phyloP scores from a whole-genome alignment of 768 basidiomycete species.

The Phaeolepiota aurea region DNA sequence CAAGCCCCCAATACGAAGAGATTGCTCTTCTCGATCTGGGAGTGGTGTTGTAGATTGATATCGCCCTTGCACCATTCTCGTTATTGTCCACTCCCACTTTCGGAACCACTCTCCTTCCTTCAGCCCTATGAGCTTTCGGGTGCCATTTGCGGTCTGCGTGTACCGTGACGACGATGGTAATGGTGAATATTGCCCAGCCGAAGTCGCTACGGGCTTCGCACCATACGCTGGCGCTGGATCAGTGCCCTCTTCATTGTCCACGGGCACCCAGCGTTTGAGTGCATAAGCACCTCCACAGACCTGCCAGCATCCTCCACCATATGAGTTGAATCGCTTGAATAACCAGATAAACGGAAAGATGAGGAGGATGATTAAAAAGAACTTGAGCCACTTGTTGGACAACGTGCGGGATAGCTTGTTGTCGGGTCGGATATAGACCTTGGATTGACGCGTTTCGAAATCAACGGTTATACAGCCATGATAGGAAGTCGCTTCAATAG shows the following conservation, averaged over 20 bases:
- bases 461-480: constrained; percentile 38
- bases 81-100: constrained; percentile 66
- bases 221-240: constrained; percentile 8
- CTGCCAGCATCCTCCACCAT: constrained; percentile 68
- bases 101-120: constrained; percentile 76
- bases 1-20: constrained; percentile 4
- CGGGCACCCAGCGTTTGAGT: constrained; percentile 43
- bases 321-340: constrained; percentile 57
- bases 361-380: constrained; percentile 58
- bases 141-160: constrained; percentile 23
- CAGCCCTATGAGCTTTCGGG: constrained; percentile 42
- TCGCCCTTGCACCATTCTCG: constrained; percentile 41
- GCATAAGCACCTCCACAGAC: constrained; percentile 73
- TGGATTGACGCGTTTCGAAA: constrained; percentile 36
- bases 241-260: constrained; percentile 12
- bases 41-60: constrained; percentile 31
- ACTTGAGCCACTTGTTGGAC: constrained; percentile 63
- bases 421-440: constrained; percentile 59
- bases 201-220: background rate
- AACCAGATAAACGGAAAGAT: constrained; percentile 81
- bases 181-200: background rate
- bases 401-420: constrained; percentile 59
- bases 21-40: constrained; percentile 5
- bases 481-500: constrained; percentile 36
- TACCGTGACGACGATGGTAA: constrained; percentile 11